These are phyloP conservation scores for Galerina marginata DNA, from an alignment of 768 basidiomycete genomes.

Conservation along the genomic window DNA sequence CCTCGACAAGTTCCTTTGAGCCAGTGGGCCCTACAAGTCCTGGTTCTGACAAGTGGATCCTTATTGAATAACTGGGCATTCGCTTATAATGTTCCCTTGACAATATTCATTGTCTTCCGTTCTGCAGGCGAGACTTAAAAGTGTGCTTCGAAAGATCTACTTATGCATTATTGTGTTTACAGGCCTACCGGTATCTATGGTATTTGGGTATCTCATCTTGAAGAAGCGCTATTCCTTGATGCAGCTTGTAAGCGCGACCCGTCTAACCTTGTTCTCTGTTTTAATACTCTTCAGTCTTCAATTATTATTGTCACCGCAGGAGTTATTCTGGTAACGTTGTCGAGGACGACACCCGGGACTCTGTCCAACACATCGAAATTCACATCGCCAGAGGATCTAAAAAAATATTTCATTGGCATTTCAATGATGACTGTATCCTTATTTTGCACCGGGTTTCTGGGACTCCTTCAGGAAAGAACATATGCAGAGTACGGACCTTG, in stretches of 20 bases:
- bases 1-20: slow-evolving; percentile 69
- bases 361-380: slow-evolving; percentile 23
- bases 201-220: slow-evolving; percentile 66
- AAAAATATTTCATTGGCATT: slow-evolving; percentile 68
- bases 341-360: slow-evolving; percentile 46
- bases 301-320: slow-evolving; percentile 73
- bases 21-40: slow-evolving; percentile 75
- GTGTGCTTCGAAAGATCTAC: background rate
- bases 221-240: slow-evolving; percentile 60
- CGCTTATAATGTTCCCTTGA: slow-evolving; percentile 75
- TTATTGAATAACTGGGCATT: slow-evolving; percentile 85
- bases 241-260: slow-evolving; percentile 59
- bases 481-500: slow-evolving; percentile 75
- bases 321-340: slow-evolving; percentile 75
- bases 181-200: slow-evolving; percentile 82
- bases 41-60: slow-evolving; percentile 68
- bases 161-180: background rate
- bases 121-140: slow-evolving; percentile 63
- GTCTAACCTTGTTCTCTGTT: background rate
- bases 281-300: slow-evolving; percentile 49
- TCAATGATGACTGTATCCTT: slow-evolving; percentile 69
- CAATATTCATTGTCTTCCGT: slow-evolving; percentile 84
- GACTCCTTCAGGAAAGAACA: slow-evolving; percentile 78
- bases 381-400: slow-evolving; percentile 37
- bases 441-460: slow-evolving; percentile 69